phyloP scores from a whole-genome alignment of 352 stramenopile genomes.

The Albugo candida region DNA sequence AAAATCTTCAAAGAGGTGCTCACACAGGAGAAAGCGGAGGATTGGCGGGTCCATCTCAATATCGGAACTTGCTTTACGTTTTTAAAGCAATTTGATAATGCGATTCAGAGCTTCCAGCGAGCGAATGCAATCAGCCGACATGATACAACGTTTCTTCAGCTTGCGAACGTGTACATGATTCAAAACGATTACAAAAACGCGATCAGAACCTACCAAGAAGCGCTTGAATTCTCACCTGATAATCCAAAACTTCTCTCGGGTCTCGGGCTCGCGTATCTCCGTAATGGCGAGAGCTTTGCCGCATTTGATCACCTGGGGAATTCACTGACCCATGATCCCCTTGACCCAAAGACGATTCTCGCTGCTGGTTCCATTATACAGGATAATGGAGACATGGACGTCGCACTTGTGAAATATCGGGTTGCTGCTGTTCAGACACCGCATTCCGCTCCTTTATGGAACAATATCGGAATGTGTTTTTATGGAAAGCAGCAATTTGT shows the following conservation, averaged over 20 bases:
- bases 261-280: slow-evolving; percentile 79
- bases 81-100: slow-evolving; percentile 79
- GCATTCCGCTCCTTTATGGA: slow-evolving; percentile 86
- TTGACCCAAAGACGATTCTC: slow-evolving; percentile 83
- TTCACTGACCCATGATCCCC: slow-evolving; percentile 80
- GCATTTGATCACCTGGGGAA: slow-evolving; percentile 90
- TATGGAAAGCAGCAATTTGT: slow-evolving; percentile 82
- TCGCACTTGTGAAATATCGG: slow-evolving; percentile 88
- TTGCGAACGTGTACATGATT: slow-evolving; percentile 76
- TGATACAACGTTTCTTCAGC: slow-evolving; percentile 82
- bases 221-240: slow-evolving; percentile 85
- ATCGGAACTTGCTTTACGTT: slow-evolving; percentile 85
- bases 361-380: slow-evolving; percentile 86
- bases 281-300: slow-evolving; percentile 77
- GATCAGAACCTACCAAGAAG: slow-evolving; percentile 80
- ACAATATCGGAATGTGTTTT: slow-evolving; percentile 93
- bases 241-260: slow-evolving; percentile 84
- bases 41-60: slow-evolving; percentile 88
- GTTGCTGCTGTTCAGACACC: slow-evolving; percentile 81
- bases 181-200: slow-evolving; percentile 73
- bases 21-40: slow-evolving; percentile 52
- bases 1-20: slow-evolving; percentile 84
- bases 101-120: slow-evolving; percentile 74
- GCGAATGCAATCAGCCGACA: slow-evolving; percentile 84
- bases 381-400: slow-evolving; percentile 86